Evolutionary conservation across 2,329 filamentous ascomycete species (phyloP).

Genomic region (Aureobasidium uvarum): DNA sequence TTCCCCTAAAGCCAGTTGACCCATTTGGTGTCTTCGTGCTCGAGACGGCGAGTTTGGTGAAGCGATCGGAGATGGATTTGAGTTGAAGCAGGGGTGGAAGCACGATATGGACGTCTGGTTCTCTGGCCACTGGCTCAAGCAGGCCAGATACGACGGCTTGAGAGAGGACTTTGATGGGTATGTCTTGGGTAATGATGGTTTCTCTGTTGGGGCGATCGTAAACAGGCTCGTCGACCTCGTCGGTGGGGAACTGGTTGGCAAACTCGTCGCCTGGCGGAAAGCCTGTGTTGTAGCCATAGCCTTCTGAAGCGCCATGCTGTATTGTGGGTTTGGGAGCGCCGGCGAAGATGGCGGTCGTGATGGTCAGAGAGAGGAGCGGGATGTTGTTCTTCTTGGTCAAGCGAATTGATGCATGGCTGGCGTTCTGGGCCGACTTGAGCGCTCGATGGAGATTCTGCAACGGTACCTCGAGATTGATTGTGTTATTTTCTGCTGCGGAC

Average conservation of each 20-base stretch:
- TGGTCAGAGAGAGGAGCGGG: slow-evolving; percentile 84
- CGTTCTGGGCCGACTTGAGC: slow-evolving; percentile 82
- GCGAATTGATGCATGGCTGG: slow-evolving; percentile 76
- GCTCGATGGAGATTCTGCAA: slow-evolving; percentile 84
- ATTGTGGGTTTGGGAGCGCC: background rate
- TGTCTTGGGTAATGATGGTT: slow-evolving; percentile 90
- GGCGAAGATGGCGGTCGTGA: slow-evolving; percentile 69
- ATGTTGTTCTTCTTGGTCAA: slow-evolving; percentile 90
- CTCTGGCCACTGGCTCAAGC: slow-evolving; percentile 84
- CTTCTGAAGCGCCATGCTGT: background rate
- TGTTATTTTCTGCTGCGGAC: slow-evolving; percentile 76
- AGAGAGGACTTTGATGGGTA: slow-evolving; percentile 88
- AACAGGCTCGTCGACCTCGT: slow-evolving; percentile 29
- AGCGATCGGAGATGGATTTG: slow-evolving; percentile 91
- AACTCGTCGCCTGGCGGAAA: background rate
- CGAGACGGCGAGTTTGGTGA: slow-evolving; percentile 73
- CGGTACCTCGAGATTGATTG: slow-evolving; percentile 94
- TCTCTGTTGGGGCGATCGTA: slow-evolving; percentile 67
- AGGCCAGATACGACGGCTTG: slow-evolving; percentile 84
- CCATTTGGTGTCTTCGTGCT: slow-evolving; percentile 37
- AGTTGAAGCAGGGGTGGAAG: slow-evolving; percentile 83
- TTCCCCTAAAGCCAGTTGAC: slow-evolving; percentile 39
- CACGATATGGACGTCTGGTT: slow-evolving; percentile 91
- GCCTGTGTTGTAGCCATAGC: background rate
- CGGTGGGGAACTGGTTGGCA: background rate